Evolutionary conservation across 768 basidiomycete species (phyloP).

Genomic region (Suillus ampliporus): DNA sequence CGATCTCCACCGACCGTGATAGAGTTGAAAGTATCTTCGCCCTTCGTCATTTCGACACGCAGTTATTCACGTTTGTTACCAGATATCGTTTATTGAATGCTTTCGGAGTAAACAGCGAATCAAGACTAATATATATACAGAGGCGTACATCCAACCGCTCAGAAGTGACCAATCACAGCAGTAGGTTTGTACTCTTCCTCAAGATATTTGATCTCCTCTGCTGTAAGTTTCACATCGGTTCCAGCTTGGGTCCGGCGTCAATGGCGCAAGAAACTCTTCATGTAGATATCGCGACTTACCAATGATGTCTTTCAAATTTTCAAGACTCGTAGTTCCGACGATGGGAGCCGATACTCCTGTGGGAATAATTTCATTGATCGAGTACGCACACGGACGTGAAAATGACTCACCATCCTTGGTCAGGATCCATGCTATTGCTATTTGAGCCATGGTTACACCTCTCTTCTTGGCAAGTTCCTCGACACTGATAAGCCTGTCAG

Average conservation of each 20-base stretch:
- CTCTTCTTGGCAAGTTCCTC: slow-evolving; percentile 45
- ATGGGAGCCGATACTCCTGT: slow-evolving; percentile 48
- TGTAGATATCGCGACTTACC: slow-evolving; percentile 26
- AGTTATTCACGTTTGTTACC: no score
- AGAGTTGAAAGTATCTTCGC: no score
- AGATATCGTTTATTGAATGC: not conserved
- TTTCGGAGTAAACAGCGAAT: not conserved
- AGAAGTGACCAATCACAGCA: slow-evolving; percentile 45
- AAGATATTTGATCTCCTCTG: slow-evolving; percentile 54
- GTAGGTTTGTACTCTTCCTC: slow-evolving; percentile 51
- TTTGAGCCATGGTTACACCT: slow-evolving; percentile 47
- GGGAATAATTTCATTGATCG: not conserved
- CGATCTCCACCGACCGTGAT: no score
- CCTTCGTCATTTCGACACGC: no score
- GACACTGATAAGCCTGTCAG: slow-evolving; percentile 32
- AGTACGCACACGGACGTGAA: not conserved
- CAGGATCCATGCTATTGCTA: slow-evolving; percentile 48
- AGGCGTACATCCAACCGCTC: not conserved
- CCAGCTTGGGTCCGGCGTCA: slow-evolving; percentile 29
- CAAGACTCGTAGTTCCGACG: slow-evolving; percentile 47
- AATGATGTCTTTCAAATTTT: slow-evolving; percentile 47
- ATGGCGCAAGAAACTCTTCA: not conserved
- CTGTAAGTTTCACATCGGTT: slow-evolving; percentile 48
- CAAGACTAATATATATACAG: not conserved
- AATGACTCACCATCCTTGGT: slow-evolving; percentile 33